phyloP scores from a whole-genome alignment of 768 basidiomycete species.

The Suillus fuscotomentosus region DNA sequence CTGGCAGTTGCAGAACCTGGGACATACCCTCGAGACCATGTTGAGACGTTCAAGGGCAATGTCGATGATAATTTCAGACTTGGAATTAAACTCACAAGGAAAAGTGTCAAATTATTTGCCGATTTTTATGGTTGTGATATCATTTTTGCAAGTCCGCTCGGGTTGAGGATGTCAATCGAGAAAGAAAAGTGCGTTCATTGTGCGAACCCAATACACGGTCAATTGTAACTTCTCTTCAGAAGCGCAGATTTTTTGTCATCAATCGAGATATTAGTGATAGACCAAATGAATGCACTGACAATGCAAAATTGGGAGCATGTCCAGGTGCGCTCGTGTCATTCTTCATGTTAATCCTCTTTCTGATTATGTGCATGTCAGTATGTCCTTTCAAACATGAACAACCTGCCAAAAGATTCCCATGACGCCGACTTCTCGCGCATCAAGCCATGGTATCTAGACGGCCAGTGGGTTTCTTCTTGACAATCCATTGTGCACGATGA shows the following conservation, averaged over 20 bases:
- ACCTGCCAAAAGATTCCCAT: slow-evolving; percentile 89
- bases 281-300: slow-evolving; percentile 87
- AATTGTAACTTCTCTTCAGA: slow-evolving; percentile 36
- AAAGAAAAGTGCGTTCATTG: slow-evolving; percentile 77
- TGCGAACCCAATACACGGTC: background rate
- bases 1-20: slow-evolving; percentile 70
- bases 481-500: background rate
- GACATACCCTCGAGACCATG: slow-evolving; percentile 83
- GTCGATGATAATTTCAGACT: slow-evolving; percentile 93
- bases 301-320: slow-evolving; percentile 99
- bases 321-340: slow-evolving; percentile 52
- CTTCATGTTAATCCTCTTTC: background rate
- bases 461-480: slow-evolving; percentile 61
- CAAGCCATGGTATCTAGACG: slow-evolving; percentile 97
- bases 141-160: slow-evolving; percentile 91
- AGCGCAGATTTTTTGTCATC: slow-evolving; percentile 91
- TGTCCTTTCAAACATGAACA: slow-evolving; percentile 81
- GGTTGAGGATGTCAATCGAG: slow-evolving; percentile 87
- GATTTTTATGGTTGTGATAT: slow-evolving; percentile 91
- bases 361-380: slow-evolving; percentile 48
- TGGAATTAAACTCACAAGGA: slow-evolving; percentile 89
- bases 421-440: slow-evolving; percentile 95
- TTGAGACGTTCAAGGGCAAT: slow-evolving; percentile 95
- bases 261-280: slow-evolving; percentile 87
- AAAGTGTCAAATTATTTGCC: slow-evolving; percentile 87